phyloP scores from a whole-genome alignment of 768 basidiomycete genomes.

The Tricholoma sp. region DNA sequence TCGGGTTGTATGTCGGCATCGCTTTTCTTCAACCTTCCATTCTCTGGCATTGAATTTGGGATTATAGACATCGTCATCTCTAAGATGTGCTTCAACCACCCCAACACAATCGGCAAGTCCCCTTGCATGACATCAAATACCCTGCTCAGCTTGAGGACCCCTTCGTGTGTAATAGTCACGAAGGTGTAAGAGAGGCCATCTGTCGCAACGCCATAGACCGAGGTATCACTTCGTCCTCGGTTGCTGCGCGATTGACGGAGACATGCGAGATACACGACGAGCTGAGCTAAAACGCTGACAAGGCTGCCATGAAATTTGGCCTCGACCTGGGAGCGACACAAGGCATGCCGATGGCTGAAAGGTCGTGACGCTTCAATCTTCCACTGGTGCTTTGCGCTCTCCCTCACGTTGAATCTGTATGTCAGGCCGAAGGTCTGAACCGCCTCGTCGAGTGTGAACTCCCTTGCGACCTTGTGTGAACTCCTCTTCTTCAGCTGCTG shows the following conservation, averaged over 20 bases:
- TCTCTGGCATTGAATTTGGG: constrained; percentile 5
- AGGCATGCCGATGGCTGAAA: constrained; percentile 8
- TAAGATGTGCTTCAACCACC: constrained; percentile 10
- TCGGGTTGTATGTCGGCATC: not conserved
- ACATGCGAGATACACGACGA: constrained; percentile 13
- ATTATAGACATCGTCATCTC: constrained; percentile 6
- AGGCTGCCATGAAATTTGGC: constrained; percentile 10
- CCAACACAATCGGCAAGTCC: constrained; percentile 7
- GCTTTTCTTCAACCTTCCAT: not conserved
- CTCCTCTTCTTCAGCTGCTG: not conserved
- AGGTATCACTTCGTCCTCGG: constrained; percentile 10
- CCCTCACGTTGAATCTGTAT: not conserved
- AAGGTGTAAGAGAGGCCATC: constrained; percentile 13
- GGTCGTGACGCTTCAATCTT: constrained; percentile 5
- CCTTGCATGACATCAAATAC: constrained; percentile 8
- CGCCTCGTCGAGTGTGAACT: constrained; percentile 3
- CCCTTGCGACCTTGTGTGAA: constrained; percentile 4
- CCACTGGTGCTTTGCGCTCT: not conserved
- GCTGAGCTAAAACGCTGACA: constrained; percentile 4
- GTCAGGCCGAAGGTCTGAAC: constrained; percentile 5
- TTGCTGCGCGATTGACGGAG: constrained; percentile 14
- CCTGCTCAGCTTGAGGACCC: constrained; percentile 10
- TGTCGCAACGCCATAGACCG: constrained; percentile 13
- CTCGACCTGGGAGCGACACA: constrained; percentile 3
- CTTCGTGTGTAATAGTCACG: constrained; percentile 13